A percentile compares a stretch with the other conserved stretches of the same genome.
Evolutionary conservation across 768 basidiomycete genomes (phyloP).

Genomic region (Suillus decipiens): DNA sequence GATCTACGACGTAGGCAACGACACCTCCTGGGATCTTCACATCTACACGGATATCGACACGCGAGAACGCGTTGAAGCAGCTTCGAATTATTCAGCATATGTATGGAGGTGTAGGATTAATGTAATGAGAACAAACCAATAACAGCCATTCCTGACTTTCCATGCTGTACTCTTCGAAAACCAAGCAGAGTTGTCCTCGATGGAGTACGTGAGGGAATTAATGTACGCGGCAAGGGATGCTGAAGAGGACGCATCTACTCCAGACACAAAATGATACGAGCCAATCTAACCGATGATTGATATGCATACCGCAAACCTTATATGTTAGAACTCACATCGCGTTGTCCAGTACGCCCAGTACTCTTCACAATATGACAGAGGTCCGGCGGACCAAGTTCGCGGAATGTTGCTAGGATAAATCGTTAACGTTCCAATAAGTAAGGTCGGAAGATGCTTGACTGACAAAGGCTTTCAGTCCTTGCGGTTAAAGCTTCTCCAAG

Average conservation of each 20-base stretch:
- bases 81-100: conserved; percentile 37
- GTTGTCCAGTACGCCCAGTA: conserved; percentile 77
- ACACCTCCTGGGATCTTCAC: conserved; percentile 99
- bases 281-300: conserved; percentile 59
- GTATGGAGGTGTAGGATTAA: conserved; percentile 2
- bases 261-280: conserved; percentile 97
- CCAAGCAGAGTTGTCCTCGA: conserved; percentile 92
- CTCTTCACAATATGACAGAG: conserved; percentile 95
- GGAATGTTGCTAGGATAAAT: conserved; percentile 74
- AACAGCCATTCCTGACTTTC: conserved; percentile 93
- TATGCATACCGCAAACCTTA: background rate
- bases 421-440: background rate
- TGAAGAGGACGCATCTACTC: conserved; percentile 98
- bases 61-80: conserved; percentile 97
- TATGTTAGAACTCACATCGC: conserved; percentile 65
- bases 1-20: conserved; percentile 88
- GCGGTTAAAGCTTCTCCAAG: conserved; percentile 88
- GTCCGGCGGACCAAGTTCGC: conserved; percentile 97
- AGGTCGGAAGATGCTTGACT: conserved; percentile 29
- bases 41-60: conserved; percentile 95
- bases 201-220: conserved; percentile 94
- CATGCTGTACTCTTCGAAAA: conserved; percentile 82
- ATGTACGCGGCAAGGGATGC: conserved; percentile 98
- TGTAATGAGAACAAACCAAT: conserved; percentile 60
- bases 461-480: conserved; percentile 90